A percentile compares a stretch with the other conserved stretches of the same genome.
Evolutionary conservation across 768 basidiomycete genomes (phyloP).

Genomic region (Kwoniella dendrophila): DNA sequence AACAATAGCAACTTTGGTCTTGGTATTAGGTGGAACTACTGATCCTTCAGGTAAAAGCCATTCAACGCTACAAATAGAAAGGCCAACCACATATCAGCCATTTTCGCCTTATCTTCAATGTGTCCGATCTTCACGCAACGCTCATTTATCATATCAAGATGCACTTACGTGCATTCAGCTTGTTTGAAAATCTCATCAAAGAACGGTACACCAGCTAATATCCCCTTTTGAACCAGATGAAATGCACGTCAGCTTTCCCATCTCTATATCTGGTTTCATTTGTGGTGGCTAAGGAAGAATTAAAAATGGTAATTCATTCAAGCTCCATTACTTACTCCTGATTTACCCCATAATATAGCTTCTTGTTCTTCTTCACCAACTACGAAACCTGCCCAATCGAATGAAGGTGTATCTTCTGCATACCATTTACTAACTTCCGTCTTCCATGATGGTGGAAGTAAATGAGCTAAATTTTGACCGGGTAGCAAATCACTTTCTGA

Average conservation of each 20-base stretch:
- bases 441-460: slow-evolving; percentile 95
- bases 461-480: slow-evolving; percentile 59
- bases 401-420: slow-evolving; percentile 89
- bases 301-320: too few species aligned
- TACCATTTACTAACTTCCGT: slow-evolving; percentile 78
- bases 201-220: slow-evolving; percentile 93
- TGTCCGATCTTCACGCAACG: too few species aligned
- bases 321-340: slow-evolving; percentile 66
- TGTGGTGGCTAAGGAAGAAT: too few species aligned
- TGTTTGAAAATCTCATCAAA: slow-evolving; percentile 89
- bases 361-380: slow-evolving; percentile 86
- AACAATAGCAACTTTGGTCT: slow-evolving; percentile 76
- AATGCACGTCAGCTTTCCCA: background rate
- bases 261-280: too few species aligned
- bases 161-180: slow-evolving; percentile 81
- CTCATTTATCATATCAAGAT: background rate
- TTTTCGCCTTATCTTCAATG: too few species aligned
- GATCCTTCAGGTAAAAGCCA: slow-evolving; percentile 89
- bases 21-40: slow-evolving; percentile 70
- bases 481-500: slow-evolving; percentile 27
- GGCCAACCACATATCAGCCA: too few species aligned
- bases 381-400: slow-evolving; percentile 94
- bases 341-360: slow-evolving; percentile 89
- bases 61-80: slow-evolving; percentile 85
- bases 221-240: slow-evolving; percentile 55